Conservation (phyloP, 148 eudicot species). For the Arbutus unedo region DNA sequence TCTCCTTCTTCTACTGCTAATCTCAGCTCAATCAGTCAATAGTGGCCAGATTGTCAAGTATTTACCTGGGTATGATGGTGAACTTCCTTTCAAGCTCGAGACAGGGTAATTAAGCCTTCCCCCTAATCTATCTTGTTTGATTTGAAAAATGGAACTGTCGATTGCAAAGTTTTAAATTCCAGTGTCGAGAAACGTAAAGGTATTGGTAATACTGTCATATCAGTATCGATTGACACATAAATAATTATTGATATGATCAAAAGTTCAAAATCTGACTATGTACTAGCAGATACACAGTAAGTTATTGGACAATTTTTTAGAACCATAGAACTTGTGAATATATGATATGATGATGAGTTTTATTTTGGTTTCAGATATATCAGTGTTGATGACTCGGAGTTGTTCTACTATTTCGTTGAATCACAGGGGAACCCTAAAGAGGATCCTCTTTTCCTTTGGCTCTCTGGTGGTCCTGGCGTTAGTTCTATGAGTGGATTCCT, state of each 20-base stretch:
- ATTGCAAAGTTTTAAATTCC: too few species aligned
- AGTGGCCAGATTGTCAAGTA: constrained; percentile 22
- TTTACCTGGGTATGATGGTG: constrained; percentile 35
- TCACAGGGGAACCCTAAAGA: constrained; percentile 29
- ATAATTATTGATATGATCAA: too few species aligned
- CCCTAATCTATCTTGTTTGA: background rate
- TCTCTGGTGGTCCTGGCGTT: constrained; percentile 39
- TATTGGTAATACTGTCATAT: too few species aligned
- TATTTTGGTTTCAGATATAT: constrained; percentile 23
- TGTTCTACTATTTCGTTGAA: constrained; percentile 38
- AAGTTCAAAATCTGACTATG: too few species aligned
- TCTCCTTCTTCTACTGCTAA: constrained; percentile 4
- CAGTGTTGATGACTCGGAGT: constrained; percentile 27
- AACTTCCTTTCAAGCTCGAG: constrained; percentile 41
- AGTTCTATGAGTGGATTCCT: constrained; percentile 29
- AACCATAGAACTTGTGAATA: too few species aligned
- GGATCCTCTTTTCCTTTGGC: constrained; percentile 36
- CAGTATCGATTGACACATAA: too few species aligned
- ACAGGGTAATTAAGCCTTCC: constrained; percentile 24
- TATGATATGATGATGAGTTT: background rate
- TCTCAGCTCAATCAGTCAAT: constrained; percentile 6
- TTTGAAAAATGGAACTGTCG: background rate
- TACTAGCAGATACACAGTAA: too few species aligned
- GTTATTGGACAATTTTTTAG: too few species aligned
- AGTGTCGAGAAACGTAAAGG: too few species aligned